Evolutionary conservation across 2,329 filamentous ascomycete genomes (phyloP).

Genomic region (Penicillium sp.): DNA sequence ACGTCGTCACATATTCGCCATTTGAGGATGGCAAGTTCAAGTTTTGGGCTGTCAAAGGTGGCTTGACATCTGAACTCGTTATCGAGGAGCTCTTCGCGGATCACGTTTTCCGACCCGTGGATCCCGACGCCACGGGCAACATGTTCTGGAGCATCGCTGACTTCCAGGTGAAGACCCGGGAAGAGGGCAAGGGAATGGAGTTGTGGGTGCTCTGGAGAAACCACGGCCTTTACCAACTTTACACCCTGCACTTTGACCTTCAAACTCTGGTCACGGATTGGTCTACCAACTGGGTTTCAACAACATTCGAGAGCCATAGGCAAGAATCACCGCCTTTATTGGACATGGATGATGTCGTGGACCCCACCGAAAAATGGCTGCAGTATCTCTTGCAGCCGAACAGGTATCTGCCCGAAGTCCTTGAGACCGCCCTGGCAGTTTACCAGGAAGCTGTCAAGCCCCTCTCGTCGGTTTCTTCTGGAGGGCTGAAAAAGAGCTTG

Average conservation of each 20-base stretch:
- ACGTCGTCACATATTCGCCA: constrained; percentile 80
- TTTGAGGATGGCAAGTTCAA: constrained; percentile 88
- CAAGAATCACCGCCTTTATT: constrained; percentile 54
- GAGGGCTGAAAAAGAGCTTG: constrained; percentile 46
- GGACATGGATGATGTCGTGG: constrained; percentile 61
- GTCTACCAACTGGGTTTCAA: constrained; percentile 65
- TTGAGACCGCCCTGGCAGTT: constrained; percentile 78
- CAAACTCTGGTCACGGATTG: constrained; percentile 61
- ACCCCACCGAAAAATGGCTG: constrained; percentile 81
- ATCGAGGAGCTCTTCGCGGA: constrained; percentile 69
- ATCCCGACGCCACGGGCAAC: constrained; percentile 58
- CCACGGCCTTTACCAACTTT: constrained; percentile 71
- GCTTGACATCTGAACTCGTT: constrained; percentile 54
- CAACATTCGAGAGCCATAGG: constrained; percentile 58
- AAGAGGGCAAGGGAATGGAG: constrained; percentile 54
- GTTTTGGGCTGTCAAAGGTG: constrained; percentile 74
- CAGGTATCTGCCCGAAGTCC: constrained; percentile 70
- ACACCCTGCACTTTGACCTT: constrained; percentile 69
- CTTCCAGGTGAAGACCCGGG: constrained; percentile 59
- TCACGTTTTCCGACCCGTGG: constrained; percentile 61
- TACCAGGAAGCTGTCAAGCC: constrained; percentile 64
- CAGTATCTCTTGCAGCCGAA: constrained; percentile 78
- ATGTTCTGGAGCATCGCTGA: constrained; percentile 78
- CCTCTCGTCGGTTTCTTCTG: constrained; percentile 36
- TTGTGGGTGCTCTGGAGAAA: constrained; percentile 83